Evolutionary conservation across 805 yeast genomes (phyloP).

Genomic region (Candida sakaeoensis): DNA sequence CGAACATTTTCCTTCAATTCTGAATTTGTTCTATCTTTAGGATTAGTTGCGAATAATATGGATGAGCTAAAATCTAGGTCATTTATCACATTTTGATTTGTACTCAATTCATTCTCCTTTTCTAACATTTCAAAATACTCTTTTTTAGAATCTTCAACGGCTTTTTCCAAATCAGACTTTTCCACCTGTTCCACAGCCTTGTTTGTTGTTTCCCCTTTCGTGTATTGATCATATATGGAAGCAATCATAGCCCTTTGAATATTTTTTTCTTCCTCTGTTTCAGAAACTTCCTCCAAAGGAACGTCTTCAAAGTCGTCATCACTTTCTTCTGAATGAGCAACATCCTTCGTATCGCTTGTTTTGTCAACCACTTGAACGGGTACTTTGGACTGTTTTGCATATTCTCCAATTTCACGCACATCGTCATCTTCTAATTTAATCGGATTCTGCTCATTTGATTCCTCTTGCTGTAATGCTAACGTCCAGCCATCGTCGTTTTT

Average conservation of each 20-base stretch:
- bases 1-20: not conserved
- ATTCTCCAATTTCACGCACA: conserved; percentile 12
- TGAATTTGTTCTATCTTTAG: not conserved
- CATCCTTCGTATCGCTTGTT: conserved; percentile 3
- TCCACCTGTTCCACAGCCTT: conserved; percentile 17
- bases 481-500: conserved; percentile 85
- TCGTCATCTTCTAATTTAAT: conserved; percentile 47
- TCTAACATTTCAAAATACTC: conserved; percentile 33
- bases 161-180: conserved; percentile 39
- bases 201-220: conserved; percentile 11
- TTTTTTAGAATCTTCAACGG: conserved; percentile 45
- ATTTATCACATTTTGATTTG: not conserved
- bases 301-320: conserved; percentile 58
- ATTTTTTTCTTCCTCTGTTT: conserved; percentile 26
- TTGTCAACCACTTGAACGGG: not conserved
- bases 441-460: conserved; percentile 43
- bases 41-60: conserved; percentile 15
- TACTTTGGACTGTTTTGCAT: conserved; percentile 1
- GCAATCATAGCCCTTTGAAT: conserved; percentile 28
- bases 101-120: conserved; percentile 17
- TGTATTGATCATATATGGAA: conserved; percentile 33
- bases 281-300: conserved; percentile 29
- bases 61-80: conserved; percentile 18
- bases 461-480: conserved; percentile 49
- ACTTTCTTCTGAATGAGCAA: conserved; percentile 6